Evolutionary conservation across 352 stramenopile species (phyloP).

Genomic region (Phytophthora constricta): DNA sequence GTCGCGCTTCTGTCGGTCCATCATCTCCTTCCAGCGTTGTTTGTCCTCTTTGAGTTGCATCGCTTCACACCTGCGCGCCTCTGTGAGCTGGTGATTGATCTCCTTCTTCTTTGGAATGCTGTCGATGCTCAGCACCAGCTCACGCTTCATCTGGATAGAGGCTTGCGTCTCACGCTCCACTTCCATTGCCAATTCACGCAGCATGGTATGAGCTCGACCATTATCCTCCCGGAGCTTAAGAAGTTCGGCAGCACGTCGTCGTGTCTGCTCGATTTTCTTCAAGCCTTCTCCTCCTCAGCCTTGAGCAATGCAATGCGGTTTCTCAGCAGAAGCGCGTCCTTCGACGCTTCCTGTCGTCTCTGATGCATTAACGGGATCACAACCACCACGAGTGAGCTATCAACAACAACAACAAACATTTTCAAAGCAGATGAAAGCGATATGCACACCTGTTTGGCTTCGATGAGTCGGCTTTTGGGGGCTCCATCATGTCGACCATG

Average conservation of each 20-base stretch:
- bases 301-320: slow-evolving; percentile 87
- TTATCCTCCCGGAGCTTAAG: slow-evolving; percentile 76
- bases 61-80: slow-evolving; percentile 66
- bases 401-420: too few relatives aligned
- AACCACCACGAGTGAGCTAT: not conserved
- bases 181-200: slow-evolving; percentile 64
- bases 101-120: slow-evolving; percentile 86
- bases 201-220: slow-evolving; percentile 60
- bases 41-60: slow-evolving; percentile 86
- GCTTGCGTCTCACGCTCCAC: slow-evolving; percentile 70
- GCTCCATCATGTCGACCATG: slow-evolving; percentile 48
- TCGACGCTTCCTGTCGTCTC: slow-evolving; percentile 79
- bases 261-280: slow-evolving; percentile 89
- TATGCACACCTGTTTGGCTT: slow-evolving; percentile 73
- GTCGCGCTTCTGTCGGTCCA: slow-evolving; percentile 69
- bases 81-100: slow-evolving; percentile 68
- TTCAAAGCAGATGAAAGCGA: not conserved
- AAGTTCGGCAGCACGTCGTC: slow-evolving; percentile 70
- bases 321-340: slow-evolving; percentile 73
- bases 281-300: slow-evolving; percentile 81
- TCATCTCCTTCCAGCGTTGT: slow-evolving; percentile 76
- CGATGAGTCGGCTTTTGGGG: slow-evolving; percentile 73
- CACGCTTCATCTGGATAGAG: slow-evolving; percentile 75
- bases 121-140: slow-evolving; percentile 81
- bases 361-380: slow-evolving; percentile 22